Base-by-base conservation (phyloP, 2,329 filamentous ascomycete genomes). In the Fusarium agapanthi region DNA sequence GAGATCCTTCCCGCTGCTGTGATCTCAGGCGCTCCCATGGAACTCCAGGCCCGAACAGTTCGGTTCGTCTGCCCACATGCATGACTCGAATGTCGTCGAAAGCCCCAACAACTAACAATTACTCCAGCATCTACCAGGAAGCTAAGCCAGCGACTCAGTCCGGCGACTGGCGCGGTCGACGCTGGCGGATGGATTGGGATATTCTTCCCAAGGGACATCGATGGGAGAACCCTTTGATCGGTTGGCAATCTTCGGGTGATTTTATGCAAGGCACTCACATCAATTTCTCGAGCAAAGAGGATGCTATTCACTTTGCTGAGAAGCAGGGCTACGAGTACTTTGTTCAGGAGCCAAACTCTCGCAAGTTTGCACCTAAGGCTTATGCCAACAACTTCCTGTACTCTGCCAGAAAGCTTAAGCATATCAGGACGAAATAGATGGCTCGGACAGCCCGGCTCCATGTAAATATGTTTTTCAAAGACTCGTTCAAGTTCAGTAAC, bases 241-340 rank as follows among this genome's bases (percentile, higher is more conserved):
- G 96, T 69, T 99, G 97, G 97, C 95, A 98, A 82, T 98, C 95
- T 30, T 97, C 95, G 24, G 95, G 89, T 62, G 96, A 99, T 83
- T 90, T 90, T 80, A 96, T 99, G 94, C 95, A 99, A 83, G 95
- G 95, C 79, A 97, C 95, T 54, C 90, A 95, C 81, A 84, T 99
- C 78, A 92, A 92, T 83, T 99, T 99, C 88, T 93, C 93, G 83
- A 88, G 87, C 78, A 98, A 97, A 87, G 95, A 98, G 81, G 95
- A 97, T 77, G 96, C 96, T 74, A 95, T 99, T 79, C 86, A 88
- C 66, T 99, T 99, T 80, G 96, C 97, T 30, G 93, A 98, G 86
- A 99, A 98, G 89, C 96, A 99, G 84, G 96, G 97, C 40, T 99
- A 99, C 81, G 95, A 99, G 82, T 99, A 97, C 84, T 98, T 96